phyloP scores from a whole-genome alignment of 2,329 filamentous ascomycete genomes.

The Fusarium bulbicola region DNA sequence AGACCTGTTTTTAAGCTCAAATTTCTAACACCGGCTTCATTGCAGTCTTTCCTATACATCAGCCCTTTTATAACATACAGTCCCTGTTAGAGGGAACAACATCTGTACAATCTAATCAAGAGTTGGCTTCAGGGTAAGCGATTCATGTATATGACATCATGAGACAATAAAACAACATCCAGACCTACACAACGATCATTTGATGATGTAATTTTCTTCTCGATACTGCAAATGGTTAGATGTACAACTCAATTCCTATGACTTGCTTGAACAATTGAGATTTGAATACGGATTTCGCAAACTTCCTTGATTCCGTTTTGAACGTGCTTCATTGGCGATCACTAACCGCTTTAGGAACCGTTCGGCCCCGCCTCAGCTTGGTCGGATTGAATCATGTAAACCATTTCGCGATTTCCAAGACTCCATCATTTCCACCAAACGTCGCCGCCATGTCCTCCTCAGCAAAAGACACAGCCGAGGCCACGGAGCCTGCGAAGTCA shows the following conservation, averaged over 20 bases:
- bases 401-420: background rate
- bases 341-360: background rate
- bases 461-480: constrained; percentile 27
- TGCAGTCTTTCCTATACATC: no score
- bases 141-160: background rate
- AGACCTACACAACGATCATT: background rate
- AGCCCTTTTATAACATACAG: background rate
- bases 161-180: background rate
- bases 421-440: background rate
- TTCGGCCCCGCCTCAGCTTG: constrained; percentile 16
- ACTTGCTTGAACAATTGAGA: background rate
- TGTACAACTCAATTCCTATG: background rate
- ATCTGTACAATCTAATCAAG: background rate
- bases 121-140: background rate
- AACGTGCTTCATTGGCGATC: background rate
- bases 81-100: background rate
- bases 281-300: background rate
- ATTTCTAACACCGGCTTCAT: background rate
- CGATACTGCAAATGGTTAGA: accelerated
- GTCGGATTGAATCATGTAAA: background rate
- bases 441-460: constrained; percentile 33
- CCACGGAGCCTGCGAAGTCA: constrained; percentile 23
- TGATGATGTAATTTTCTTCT: no score
- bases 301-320: background rate
- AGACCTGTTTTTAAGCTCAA: background rate